A percentile compares a stretch with the other conserved stretches of the same genome.
These are phyloP conservation scores for Xenoacremonium recifei DNA, from an alignment of 2,329 filamentous ascomycete genomes.

Conservation along the genomic window DNA sequence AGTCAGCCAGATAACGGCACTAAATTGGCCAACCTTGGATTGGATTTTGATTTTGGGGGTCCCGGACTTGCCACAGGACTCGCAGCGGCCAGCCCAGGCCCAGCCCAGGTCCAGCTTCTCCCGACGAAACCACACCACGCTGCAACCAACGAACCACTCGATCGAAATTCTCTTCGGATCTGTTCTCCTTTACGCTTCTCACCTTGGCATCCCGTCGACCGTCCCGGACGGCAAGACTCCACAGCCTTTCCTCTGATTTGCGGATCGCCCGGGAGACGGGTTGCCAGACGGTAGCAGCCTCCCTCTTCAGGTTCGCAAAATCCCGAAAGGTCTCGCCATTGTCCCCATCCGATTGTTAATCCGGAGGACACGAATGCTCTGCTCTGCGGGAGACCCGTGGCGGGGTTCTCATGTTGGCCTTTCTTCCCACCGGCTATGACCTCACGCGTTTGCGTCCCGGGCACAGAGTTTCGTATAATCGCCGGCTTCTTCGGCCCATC, in stretches of 20 bases:
- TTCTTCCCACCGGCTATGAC: conserved; percentile 19
- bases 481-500: no score
- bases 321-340: conserved; percentile 23
- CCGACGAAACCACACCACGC: conserved; percentile 1
- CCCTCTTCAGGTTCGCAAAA: conserved; percentile 2
- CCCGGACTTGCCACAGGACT: background rate
- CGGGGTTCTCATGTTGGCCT: background rate
- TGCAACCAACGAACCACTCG: background rate
- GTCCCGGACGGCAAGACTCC: conserved; percentile 1
- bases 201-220: background rate
- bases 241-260: background rate
- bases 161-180: background rate
- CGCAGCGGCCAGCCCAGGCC: no score
- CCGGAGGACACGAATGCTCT: conserved; percentile 3
- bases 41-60: no score
- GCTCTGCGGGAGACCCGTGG: conserved; percentile 10
- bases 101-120: no score
- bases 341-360: conserved; percentile 18
- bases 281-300: no score
- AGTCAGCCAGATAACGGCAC: no score
- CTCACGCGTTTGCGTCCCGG: no score
- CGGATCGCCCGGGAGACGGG: background rate
- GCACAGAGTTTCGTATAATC: no score
- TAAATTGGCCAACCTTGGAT: no score
- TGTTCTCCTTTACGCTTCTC: background rate